Evolutionary conservation across 2,329 filamentous ascomycete genomes (phyloP).

Genomic region (Epicoccum nigrum): DNA sequence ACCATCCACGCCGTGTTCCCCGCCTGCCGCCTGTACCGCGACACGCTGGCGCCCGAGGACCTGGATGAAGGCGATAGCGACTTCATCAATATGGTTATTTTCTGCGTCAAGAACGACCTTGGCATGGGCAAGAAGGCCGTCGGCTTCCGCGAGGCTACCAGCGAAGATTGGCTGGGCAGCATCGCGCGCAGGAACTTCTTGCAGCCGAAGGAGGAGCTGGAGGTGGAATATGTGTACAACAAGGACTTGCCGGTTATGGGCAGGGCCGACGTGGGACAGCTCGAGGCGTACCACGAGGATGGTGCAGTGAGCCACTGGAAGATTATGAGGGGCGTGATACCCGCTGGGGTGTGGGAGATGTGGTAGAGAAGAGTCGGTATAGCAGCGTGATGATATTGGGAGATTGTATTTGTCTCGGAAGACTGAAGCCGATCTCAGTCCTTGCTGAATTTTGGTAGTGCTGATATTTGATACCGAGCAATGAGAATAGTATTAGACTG

Average conservation of each 20-base stretch:
- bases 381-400: neutral
- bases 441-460: too few relatives aligned
- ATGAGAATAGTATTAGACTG: too few relatives aligned
- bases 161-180: slow-evolving; percentile 74
- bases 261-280: slow-evolving; percentile 67
- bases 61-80: slow-evolving; percentile 55
- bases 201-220: slow-evolving; percentile 73
- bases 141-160: slow-evolving; percentile 69
- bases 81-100: slow-evolving; percentile 96
- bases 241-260: slow-evolving; percentile 61
- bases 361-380: too few relatives aligned
- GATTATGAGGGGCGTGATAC: slow-evolving; percentile 87
- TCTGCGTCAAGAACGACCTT: slow-evolving; percentile 73
- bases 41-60: slow-evolving; percentile 64
- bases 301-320: slow-evolving; percentile 87
- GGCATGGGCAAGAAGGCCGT: slow-evolving; percentile 51
- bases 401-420: too few relatives aligned
- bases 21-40: slow-evolving; percentile 89
- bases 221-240: slow-evolving; percentile 49
- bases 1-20: slow-evolving; percentile 85
- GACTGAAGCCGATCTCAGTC: too few relatives aligned
- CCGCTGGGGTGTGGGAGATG: slow-evolving; percentile 79
- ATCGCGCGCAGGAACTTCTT: slow-evolving; percentile 73
- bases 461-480: too few relatives aligned
- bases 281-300: slow-evolving; percentile 74